Conservation (phyloP, 1,284 basidiomycete species). For the Ganoderma resinaceum region DNA sequence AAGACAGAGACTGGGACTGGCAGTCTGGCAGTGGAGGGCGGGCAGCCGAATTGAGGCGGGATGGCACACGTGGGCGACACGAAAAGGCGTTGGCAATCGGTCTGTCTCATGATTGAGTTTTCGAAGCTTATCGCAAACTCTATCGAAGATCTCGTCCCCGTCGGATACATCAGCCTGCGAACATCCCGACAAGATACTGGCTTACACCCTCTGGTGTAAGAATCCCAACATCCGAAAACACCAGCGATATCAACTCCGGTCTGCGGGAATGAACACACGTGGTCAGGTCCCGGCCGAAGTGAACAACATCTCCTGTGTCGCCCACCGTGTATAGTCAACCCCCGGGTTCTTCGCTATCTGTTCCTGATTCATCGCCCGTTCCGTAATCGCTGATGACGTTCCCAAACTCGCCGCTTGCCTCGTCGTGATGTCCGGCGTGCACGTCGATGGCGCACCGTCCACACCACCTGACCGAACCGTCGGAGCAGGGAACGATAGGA, state of each 20-base stretch:
- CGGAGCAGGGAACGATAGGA: conserved; percentile 67
- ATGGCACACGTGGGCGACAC: conserved; percentile 38
- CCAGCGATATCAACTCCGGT: conserved; percentile 87
- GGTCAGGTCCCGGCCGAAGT: conserved; percentile 16
- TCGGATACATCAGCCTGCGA: conserved; percentile 63
- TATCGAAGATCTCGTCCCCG: conserved; percentile 40
- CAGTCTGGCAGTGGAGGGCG: conserved; percentile 1
- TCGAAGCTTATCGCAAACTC: conserved; percentile 49
- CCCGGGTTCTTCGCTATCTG: conserved; percentile 80
- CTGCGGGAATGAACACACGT: conserved; percentile 44
- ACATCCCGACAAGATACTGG: conserved; percentile 91
- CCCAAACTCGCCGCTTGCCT: conserved; percentile 24
- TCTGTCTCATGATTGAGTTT: conserved; percentile 35
- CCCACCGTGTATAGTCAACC: conserved; percentile 84
- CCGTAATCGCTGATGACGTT: conserved; percentile 28
- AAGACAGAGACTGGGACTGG: background rate
- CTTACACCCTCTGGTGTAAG: conserved; percentile 92
- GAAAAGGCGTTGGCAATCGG: conserved; percentile 24
- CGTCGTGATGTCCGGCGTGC: conserved; percentile 21
- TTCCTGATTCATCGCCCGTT: conserved; percentile 68
- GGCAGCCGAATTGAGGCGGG: background rate
- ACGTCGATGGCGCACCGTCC: conserved; percentile 31
- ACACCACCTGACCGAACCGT: conserved; percentile 40
- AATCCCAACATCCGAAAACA: conserved; percentile 92
- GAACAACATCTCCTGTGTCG: conserved; percentile 9